Evolutionary conservation across 148 eudicot genomes (phyloP).

Genomic region (Fagopyrum homotropicum): DNA sequence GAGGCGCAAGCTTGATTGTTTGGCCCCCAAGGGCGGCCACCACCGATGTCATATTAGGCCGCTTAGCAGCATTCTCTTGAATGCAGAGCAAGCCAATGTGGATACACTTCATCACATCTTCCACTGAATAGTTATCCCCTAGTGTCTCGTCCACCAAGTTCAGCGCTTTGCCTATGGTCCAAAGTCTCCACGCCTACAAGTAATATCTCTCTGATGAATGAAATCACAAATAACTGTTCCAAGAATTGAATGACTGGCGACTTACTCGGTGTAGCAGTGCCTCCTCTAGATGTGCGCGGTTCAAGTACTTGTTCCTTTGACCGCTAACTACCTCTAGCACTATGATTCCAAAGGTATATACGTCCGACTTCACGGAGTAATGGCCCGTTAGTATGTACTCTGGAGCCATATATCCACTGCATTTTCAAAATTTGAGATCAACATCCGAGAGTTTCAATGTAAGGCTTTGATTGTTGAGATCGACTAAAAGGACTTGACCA

Average conservation of each 20-base stretch:
- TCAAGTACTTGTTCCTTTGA: constrained; percentile 11
- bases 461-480: too few relatives aligned
- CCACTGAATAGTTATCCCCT: neutral
- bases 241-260: neutral
- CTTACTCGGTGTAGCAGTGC: constrained; percentile 6
- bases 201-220: neutral
- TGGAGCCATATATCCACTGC: constrained; percentile 14
- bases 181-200: constrained; percentile 11
- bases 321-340: constrained; percentile 9
- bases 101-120: constrained; percentile 10
- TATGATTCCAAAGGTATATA: constrained; percentile 9
- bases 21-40: constrained; percentile 4
- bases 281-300: constrained; percentile 9
- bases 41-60: constrained; percentile 7
- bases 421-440: neutral
- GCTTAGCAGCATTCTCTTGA: constrained; percentile 8
- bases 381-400: constrained; percentile 12
- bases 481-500: too few relatives aligned
- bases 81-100: constrained; percentile 6
- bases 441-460: too few relatives aligned
- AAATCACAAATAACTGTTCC: neutral
- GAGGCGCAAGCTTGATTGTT: neutral
- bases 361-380: constrained; percentile 9
- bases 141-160: constrained; percentile 2
- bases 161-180: neutral